Evolutionary conservation across 2,329 filamentous ascomycete genomes (phyloP), one percentile per base, ranked within the genome.

Genomic region (Sphaerulina vaccinii): DNA sequence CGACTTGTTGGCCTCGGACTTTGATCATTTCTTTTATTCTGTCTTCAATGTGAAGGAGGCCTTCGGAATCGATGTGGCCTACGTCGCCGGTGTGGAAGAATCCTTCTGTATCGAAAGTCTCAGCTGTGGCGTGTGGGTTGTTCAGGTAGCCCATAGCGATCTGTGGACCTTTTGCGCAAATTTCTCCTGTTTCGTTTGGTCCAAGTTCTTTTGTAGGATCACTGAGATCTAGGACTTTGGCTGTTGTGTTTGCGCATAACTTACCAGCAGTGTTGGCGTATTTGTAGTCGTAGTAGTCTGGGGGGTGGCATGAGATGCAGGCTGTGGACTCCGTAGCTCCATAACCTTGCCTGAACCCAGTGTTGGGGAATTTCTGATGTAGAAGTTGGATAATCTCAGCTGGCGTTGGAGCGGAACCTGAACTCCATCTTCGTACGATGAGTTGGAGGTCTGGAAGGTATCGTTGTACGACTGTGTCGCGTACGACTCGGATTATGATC

Each of bases 1-100:
- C 79, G 6, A 84, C 79, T 4, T 76, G 78, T 29, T 83, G 78
- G 0, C 83, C 83, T 56, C 85, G 84, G 8, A 85, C 82, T 63
- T 86, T 86, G 67, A 85, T 83, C 74, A 85, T 79, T 66, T 86
- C 83, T 69, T 86, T 87, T 64, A 86, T 80, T 0, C 82, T 75
- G 60, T 86, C 82, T 1, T 75, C 73, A 49, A 84, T 82, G 22
- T 76, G 75, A 8, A 86, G 70, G 56, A 82, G 72, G 0, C 79
- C 81, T 52, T 83, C 75, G 0, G 67, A 62, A 46, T 83, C 79
- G 11, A 85, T 76, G 5, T 70, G 65, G 2, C 81, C 83, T 36
- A 79, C 74, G 48, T 83, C 80, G 0, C 74, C 83, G 0, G 83
- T 86, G 52, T 83, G 79, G 42, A 82, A 62, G 64, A 73, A 82